These are phyloP conservation scores for Rhizophagus prolifer DNA, from an alignment of 192 early-diverging fungal species.

Conservation along the genomic window DNA sequence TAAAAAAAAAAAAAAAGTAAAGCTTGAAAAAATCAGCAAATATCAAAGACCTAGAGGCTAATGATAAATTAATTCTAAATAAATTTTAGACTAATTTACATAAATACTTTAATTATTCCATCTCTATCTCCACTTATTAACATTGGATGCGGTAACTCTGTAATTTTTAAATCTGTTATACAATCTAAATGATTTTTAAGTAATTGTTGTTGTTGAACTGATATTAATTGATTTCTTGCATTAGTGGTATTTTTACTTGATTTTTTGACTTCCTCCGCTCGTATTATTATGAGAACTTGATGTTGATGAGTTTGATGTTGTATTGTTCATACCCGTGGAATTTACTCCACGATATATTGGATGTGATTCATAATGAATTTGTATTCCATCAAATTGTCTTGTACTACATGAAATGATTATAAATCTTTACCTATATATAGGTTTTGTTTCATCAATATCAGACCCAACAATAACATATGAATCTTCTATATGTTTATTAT, in stretches of 20 bases:
- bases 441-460: constrained; percentile 54
- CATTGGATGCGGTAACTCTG: constrained; percentile 73
- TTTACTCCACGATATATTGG: constrained; percentile 16
- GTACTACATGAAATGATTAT: constrained; percentile 41
- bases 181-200: constrained; percentile 70
- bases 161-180: constrained; percentile 67
- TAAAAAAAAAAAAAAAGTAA: too few relatives aligned
- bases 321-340: constrained; percentile 7
- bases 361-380: constrained; percentile 57
- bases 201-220: constrained; percentile 54
- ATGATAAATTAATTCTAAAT: neutral
- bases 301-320: constrained; percentile 22
- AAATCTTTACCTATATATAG: constrained; percentile 59
- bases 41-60: too few relatives aligned
- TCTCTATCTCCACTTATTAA: constrained; percentile 73
- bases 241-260: constrained; percentile 33
- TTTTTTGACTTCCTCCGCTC: neutral
- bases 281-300: neutral
- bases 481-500: constrained; percentile 63
- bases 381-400: constrained; percentile 53
- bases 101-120: constrained; percentile 72
- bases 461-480: constrained; percentile 72
- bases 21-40: too few relatives aligned
- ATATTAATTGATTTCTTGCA: constrained; percentile 42
- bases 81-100: constrained; percentile 6